Evolutionary conservation across 176 grass and related monocot species (phyloP), one percentile per base, ranked within the genome.

Genomic region (Tillandsia fasciculata): DNA sequence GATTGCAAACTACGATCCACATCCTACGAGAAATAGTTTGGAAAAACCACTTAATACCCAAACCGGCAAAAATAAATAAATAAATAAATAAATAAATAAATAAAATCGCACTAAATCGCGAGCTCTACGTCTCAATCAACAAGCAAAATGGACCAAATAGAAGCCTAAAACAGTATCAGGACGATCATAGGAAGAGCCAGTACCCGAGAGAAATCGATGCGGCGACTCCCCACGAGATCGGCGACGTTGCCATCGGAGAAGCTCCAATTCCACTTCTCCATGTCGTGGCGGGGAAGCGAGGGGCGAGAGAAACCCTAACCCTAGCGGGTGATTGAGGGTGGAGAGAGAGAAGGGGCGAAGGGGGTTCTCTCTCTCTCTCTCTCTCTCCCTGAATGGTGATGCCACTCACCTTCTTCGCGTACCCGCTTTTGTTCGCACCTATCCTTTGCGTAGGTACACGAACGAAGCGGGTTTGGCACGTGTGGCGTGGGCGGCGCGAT

Each of bases 161-260:
- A 28, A 49, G 26, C 64, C 13, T 48, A 11, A 50, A 14, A 13
- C 17, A 48, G 47, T 23, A 0, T 65, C 6, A 12, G 26, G 2
- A 29, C 1, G 28, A 29, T 42, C 11, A 66, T 4, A 27, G n/a
- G 29, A 17, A 27, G 51, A 48, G 51, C 3, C 2, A 76, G 57
- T 85, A 91, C 85, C 8, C 64, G 51, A 27, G 65, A 67, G 63
- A 79, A 84, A 11, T 75, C 70, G 20, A 90, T 58, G 63, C 74
- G 64, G 26, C 87, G 82, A 59, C 84, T 74, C 50, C 93, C 82
- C 48, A 93, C 72, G 14, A 88, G 80, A 79, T 88, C 72, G 74
- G 84, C 67, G 61, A 88, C 33, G 82, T 67, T 76, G 51, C 84
- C 94, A 66, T 99, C 84, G 20, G 75, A 26, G 80, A 84, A 93